Evolutionary conservation across 495 filamentous ascomycete species (phyloP).

Genomic region (Opeltia flavorubescens): DNA sequence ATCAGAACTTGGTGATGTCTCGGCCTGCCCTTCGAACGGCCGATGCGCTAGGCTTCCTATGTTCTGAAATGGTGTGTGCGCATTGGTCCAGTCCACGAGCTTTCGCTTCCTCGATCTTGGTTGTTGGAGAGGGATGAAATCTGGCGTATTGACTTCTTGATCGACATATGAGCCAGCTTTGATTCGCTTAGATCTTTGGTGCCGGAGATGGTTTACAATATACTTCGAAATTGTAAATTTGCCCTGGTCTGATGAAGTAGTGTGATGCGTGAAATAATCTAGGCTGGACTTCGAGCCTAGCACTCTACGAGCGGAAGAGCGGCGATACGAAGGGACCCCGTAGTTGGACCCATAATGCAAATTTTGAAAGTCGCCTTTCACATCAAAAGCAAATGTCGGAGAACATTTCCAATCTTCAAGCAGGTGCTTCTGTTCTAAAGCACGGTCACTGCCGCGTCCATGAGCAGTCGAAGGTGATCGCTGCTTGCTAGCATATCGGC

Average conservation of each 20-base stretch:
- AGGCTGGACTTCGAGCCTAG: conserved; percentile 16
- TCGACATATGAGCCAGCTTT: not conserved
- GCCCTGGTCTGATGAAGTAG: not conserved
- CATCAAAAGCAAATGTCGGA: conserved; percentile 33
- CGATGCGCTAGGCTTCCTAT: not conserved
- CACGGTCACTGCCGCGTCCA: not conserved
- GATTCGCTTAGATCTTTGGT: not conserved
- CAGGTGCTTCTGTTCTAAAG: not conserved
- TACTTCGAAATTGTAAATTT: not conserved
- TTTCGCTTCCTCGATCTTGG: not conserved
- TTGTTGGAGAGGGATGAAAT: not conserved
- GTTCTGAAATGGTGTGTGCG: not conserved
- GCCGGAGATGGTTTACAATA: not conserved
- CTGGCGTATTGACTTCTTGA: not conserved
- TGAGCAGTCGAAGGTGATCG: too few relatives aligned
- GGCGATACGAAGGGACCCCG: conserved; percentile 42
- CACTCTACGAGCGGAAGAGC: conserved; percentile 31
- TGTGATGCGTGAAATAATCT: not conserved
- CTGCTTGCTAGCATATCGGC: too few relatives aligned
- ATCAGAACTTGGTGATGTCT: not conserved
- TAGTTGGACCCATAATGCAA: conserved; percentile 47
- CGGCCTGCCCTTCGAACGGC: not conserved
- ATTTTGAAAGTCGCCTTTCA: conserved; percentile 47
- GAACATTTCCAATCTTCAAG: conserved; percentile 5
- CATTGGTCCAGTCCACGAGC: not conserved